A percentile compares a stretch with the other conserved stretches of the same genome.
These are phyloP conservation scores for Penicillium digitatum DNA, from an alignment of 2,329 filamentous ascomycete genomes.

Conservation along the genomic window DNA sequence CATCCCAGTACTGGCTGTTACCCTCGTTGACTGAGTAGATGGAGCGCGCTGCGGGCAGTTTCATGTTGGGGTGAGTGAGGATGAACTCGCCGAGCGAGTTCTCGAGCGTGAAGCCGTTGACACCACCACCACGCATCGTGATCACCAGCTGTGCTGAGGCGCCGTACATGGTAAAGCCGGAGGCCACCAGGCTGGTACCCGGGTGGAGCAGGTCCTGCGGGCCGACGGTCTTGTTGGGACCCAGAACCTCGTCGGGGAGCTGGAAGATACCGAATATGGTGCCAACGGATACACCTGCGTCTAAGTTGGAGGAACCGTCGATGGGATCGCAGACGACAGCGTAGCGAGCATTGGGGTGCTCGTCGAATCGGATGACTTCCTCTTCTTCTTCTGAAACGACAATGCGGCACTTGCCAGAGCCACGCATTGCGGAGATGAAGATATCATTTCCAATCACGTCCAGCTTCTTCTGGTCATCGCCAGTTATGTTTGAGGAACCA, in stretches of 20 bases:
- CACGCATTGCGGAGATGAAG: constrained; percentile 92
- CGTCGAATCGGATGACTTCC: constrained; percentile 78
- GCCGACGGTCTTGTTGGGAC: constrained; percentile 54
- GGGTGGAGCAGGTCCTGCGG: constrained; percentile 76
- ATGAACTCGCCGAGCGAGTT: constrained; percentile 98
- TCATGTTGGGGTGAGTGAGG: constrained; percentile 93
- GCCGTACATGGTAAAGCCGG: constrained; percentile 99
- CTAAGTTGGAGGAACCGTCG: constrained; percentile 94
- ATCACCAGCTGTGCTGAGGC: constrained; percentile 94
- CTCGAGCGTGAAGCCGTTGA: constrained; percentile 98
- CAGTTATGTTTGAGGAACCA: constrained; percentile 89
- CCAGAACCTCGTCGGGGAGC: constrained; percentile 63
- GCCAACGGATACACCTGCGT: constrained; percentile 94
- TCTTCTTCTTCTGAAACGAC: constrained; percentile 99
- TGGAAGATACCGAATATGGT: constrained; percentile 96
- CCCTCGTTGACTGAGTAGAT: constrained; percentile 99
- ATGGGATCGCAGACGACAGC: constrained; percentile 97
- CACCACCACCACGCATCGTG: constrained; percentile 85
- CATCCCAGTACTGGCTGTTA: constrained; percentile 94
- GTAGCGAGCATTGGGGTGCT: constrained; percentile 72
- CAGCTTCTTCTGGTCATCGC: constrained; percentile 99
- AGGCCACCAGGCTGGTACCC: constrained; percentile 84
- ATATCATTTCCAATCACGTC: constrained; percentile 98
- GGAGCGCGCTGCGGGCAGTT: constrained; percentile 69
- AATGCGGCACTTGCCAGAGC: constrained; percentile 82